Conservation (phyloP, 441 rosid genomes). For the Bocquillonia castaneifolia region DNA sequence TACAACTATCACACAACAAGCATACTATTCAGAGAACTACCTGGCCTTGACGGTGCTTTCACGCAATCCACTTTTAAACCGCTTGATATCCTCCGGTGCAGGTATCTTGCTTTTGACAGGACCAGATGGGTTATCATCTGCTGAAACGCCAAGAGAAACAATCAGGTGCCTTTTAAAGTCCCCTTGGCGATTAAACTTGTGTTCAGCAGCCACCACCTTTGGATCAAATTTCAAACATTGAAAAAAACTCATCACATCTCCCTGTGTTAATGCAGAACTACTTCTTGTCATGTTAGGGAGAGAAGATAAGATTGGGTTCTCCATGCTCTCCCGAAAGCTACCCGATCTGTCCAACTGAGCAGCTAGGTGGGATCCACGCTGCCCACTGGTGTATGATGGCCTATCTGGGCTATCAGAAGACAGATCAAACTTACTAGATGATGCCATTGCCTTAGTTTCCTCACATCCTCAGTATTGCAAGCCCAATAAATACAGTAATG, state of each 20-base stretch:
- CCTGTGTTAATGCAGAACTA: constrained; percentile 53
- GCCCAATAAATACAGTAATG: constrained; percentile 48
- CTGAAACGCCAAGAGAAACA: constrained; percentile 72
- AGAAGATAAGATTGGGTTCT: constrained; percentile 66
- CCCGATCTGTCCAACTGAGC: constrained; percentile 79
- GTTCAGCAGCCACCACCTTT: constrained; percentile 68
- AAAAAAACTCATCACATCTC: constrained; percentile 69
- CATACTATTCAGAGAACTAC: constrained; percentile 43
- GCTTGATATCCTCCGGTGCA: constrained; percentile 77
- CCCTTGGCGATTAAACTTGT: constrained; percentile 71
- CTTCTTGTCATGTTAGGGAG: constrained; percentile 64
- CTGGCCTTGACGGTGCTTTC: constrained; percentile 75
- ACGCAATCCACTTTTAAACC: constrained; percentile 58
- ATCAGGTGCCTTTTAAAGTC: constrained; percentile 64
- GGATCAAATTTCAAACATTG: constrained; percentile 71
- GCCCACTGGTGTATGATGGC: constrained; percentile 58
- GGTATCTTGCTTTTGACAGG: constrained; percentile 61
- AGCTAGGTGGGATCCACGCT: constrained; percentile 76
- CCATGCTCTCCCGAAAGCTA: constrained; percentile 79
- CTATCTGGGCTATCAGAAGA: constrained; percentile 86
- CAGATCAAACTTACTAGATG: constrained; percentile 79
- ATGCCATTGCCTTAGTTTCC: constrained; percentile 67
- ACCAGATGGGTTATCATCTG: constrained; percentile 63
- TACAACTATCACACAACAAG: constrained; percentile 16
- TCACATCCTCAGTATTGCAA: constrained; percentile 45